Base-by-base conservation (phyloP, 2,329 filamentous ascomycete genomes). In the Fusarium sp. region DNA sequence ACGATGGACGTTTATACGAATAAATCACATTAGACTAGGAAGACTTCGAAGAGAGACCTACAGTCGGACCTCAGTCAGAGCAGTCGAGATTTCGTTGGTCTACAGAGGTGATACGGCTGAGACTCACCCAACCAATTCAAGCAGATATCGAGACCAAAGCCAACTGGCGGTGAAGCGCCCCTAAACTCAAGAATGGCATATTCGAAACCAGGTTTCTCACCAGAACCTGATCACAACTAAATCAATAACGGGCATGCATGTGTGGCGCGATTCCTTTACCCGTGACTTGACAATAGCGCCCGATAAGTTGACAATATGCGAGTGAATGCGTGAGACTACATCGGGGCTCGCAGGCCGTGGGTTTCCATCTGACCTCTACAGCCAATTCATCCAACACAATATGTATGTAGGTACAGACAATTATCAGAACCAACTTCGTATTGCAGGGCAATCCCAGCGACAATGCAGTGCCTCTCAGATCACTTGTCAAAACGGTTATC, bases 151-250 rank as follows among this genome's bases (percentile, higher is more conserved):
- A 66, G 51, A 55, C 53, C 49, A 65, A 58, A 49, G 34, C 18
- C 57, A 75, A 75, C 69, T 73, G 68, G 71, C 72, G 72, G 72
- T 74, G 72, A 74, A 58, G 64, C 45, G 17, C 24, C 38, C 55
- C 34, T 33, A 40, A 46, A 58, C 52, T 56, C 38, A 44, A 57
- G 62, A 51, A 63, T 67, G 57, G 69, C 53, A 60, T 66, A 56
- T 39, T 65, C 58, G 40, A 51, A 65, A 58, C 53, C 57, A 36
- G 46, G 48, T 62, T 64, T 67, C 46, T 40, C 38, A 46, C 53
- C 44, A 63, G 51, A 58, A 64, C 56, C 51, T 60, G 63, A 68
- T 66, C 39, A 43, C 40, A 59, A 60, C 38, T 56, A 71, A 69
- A 67, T 64, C 58, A 71, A 54, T 56, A 73, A 60, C 49, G 42